Evolutionary conservation across 345 rosid species (phyloP).

Genomic region (Alliaria petiolata): DNA sequence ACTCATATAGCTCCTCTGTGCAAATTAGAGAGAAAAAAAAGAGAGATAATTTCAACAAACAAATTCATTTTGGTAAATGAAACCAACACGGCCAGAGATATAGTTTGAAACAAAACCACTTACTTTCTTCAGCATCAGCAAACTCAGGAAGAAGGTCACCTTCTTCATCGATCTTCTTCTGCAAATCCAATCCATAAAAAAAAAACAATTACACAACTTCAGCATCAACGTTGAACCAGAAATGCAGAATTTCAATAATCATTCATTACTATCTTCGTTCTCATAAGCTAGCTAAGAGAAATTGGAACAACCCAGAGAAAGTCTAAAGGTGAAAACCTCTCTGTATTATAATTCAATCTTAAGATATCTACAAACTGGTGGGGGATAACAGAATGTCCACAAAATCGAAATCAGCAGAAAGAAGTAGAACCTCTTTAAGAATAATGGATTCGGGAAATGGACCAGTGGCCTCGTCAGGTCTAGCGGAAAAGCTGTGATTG

Average conservation of each 20-base stretch:
- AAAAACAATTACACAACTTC: background rate
- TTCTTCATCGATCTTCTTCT: constrained; percentile 85
- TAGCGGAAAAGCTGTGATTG: constrained; percentile 48
- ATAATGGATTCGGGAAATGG: constrained; percentile 84
- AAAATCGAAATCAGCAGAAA: background rate
- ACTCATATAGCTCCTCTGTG: constrained; percentile 78
- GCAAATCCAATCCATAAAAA: constrained; percentile 24
- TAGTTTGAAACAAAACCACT: constrained; percentile 1
- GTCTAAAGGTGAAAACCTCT: too few relatives aligned
- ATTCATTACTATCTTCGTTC: background rate
- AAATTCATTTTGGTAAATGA: background rate
- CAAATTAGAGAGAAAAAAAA: constrained; percentile 10
- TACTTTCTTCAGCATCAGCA: constrained; percentile 83
- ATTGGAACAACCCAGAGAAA: background rate
- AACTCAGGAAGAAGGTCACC: constrained; percentile 79
- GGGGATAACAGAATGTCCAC: too few relatives aligned
- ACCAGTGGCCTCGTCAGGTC: constrained; percentile 64
- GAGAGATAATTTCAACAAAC: too few relatives aligned
- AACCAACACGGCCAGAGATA: background rate
- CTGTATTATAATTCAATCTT: too few relatives aligned
- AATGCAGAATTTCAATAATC: background rate
- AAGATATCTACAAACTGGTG: too few relatives aligned
- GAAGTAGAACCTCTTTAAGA: constrained; percentile 59
- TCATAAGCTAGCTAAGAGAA: background rate
- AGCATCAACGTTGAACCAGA: background rate